Evolutionary conservation across 2,329 filamentous ascomycete genomes (phyloP).

Genomic region (Zymoseptoria passerinii): DNA sequence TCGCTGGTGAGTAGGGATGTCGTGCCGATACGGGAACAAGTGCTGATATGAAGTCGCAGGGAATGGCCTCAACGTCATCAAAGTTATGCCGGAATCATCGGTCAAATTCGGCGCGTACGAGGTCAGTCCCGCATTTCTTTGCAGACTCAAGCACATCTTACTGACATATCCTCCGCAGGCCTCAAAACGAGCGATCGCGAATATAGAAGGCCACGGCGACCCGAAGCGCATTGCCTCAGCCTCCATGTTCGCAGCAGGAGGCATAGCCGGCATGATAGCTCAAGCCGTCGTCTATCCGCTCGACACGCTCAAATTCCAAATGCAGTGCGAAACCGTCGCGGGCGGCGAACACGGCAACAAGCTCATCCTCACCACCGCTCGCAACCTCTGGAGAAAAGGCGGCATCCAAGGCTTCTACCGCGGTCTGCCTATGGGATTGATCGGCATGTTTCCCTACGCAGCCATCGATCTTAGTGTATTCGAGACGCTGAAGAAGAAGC

Average conservation of each 20-base stretch:
- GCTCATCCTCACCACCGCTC: conserved; percentile 71
- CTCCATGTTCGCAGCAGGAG: conserved; percentile 86
- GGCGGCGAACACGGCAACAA: conserved; percentile 76
- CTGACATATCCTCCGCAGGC: conserved; percentile 42
- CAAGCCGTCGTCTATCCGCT: conserved; percentile 95
- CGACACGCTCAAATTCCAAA: conserved; percentile 73
- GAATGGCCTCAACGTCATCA: conserved; percentile 91
- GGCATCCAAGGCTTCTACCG: conserved; percentile 75
- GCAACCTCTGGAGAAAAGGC: conserved; percentile 75
- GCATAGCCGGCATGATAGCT: conserved; percentile 85
- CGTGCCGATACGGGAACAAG: background rate
- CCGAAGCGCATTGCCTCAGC: conserved; percentile 68
- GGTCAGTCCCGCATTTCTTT: conserved; percentile 33
- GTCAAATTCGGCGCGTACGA: conserved; percentile 98
- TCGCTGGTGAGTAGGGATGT: conserved; percentile 61
- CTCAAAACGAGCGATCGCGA: conserved; percentile 77
- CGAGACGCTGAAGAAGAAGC: conserved; percentile 74
- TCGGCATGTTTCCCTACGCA: conserved; percentile 97
- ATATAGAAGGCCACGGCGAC: conserved; percentile 80
- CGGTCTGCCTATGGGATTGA: conserved; percentile 82
- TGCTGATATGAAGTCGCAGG: conserved; percentile 44
- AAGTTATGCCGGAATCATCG: conserved; percentile 97
- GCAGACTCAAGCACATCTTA: background rate
- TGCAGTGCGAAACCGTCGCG: conserved; percentile 89
- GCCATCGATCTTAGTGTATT: conserved; percentile 95